These are phyloP conservation scores for Pisolithus orientalis DNA, from an alignment of 768 basidiomycete genomes.

Conservation along the genomic window DNA sequence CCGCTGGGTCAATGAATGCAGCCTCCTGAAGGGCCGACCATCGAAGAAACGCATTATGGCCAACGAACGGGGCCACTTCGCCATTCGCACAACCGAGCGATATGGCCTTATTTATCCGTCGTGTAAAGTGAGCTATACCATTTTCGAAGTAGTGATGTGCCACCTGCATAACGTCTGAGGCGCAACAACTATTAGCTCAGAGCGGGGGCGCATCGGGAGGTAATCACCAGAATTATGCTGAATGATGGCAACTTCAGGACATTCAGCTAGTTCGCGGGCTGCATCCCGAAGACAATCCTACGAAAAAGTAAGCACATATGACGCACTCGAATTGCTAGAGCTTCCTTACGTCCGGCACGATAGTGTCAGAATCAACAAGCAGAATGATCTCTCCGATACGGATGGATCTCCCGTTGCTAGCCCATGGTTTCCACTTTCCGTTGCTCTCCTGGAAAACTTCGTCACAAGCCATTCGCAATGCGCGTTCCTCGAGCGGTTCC, in stretches of 20 bases:
- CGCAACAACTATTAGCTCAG: neutral
- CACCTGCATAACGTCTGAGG: conserved; percentile 80
- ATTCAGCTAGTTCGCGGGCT: conserved; percentile 70
- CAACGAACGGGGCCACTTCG: conserved; percentile 73
- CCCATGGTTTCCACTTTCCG: conserved; percentile 64
- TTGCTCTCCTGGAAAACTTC: conserved; percentile 60
- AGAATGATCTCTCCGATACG: conserved; percentile 77
- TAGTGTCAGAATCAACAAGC: conserved; percentile 73
- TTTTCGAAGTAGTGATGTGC: conserved; percentile 89
- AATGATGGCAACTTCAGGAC: conserved; percentile 85
- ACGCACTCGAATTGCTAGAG: conserved; percentile 51
- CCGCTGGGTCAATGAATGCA: conserved; percentile 52
- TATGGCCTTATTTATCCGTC: conserved; percentile 78
- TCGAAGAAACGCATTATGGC: conserved; percentile 84
- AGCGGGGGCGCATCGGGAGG: neutral
- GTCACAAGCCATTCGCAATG: conserved; percentile 68
- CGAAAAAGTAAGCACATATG: conserved; percentile 76
- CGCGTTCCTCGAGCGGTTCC: conserved; percentile 60
- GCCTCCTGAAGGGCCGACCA: conserved; percentile 90
- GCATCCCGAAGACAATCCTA: conserved; percentile 86
- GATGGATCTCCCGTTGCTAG: conserved; percentile 65
- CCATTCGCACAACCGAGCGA: conserved; percentile 78
- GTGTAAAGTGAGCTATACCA: conserved; percentile 83
- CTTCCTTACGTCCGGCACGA: conserved; percentile 60
- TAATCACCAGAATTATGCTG: conserved; percentile 74